phyloP scores from a whole-genome alignment of 148 eudicot species.

The Linanthus parryae region DNA sequence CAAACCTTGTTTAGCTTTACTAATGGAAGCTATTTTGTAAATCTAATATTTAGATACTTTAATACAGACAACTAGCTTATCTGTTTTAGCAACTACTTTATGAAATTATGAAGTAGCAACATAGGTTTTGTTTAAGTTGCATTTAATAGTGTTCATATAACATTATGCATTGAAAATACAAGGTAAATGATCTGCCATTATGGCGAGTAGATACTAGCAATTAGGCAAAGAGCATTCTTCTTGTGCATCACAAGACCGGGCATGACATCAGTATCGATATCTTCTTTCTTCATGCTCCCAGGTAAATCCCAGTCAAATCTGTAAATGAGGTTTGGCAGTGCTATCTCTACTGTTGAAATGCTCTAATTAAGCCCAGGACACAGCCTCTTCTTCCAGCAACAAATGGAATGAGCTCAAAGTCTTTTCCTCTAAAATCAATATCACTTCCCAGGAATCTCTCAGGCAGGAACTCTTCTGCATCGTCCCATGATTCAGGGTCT shows the following conservation, averaged over 20 bases:
- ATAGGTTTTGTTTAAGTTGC: too few species aligned
- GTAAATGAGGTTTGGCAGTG: constrained; percentile 27
- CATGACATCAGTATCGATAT: constrained; percentile 16
- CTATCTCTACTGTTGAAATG: constrained; percentile 19
- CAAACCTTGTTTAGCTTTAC: too few species aligned
- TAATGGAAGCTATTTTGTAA: too few species aligned
- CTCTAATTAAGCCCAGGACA: constrained; percentile 29
- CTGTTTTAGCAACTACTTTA: too few species aligned
- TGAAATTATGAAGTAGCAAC: too few species aligned
- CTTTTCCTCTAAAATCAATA: constrained; percentile 18
- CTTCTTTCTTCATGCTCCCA: constrained; percentile 17
- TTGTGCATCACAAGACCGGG: constrained; percentile 32
- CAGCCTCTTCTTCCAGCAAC: constrained; percentile 30
- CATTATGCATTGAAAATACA: too few species aligned
- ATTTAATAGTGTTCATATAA: too few species aligned
- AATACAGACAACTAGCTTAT: too few species aligned
- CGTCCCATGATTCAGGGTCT: constrained; percentile 3
- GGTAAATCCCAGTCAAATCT: constrained; percentile 35
- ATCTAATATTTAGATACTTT: too few species aligned
- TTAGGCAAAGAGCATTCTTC: constrained; percentile 19
- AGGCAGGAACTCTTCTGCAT: background rate
- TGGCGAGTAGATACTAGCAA: background rate
- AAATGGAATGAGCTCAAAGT: too few species aligned
- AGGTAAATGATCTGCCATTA: too few species aligned
- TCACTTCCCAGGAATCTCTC: background rate